Conservation (phyloP, 2,329 filamentous ascomycete species). For the Exophiala bonariae region DNA sequence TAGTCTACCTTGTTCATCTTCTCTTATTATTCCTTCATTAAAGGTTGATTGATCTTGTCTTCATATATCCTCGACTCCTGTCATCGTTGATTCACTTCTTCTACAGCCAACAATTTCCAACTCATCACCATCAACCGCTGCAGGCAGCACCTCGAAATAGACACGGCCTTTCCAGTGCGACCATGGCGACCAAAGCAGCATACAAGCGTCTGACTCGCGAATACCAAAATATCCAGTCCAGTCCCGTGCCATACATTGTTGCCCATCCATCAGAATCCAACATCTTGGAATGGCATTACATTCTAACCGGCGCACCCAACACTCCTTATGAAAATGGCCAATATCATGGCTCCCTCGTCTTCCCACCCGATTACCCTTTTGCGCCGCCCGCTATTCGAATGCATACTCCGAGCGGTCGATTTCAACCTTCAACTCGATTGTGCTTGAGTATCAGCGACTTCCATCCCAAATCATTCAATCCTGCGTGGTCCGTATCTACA, state of each 20-base stretch:
- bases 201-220: constrained; percentile 69
- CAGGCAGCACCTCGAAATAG: too few species aligned
- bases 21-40: too few species aligned
- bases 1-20: too few species aligned
- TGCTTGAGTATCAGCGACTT: constrained; percentile 97
- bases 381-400: constrained; percentile 96
- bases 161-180: constrained; percentile 6
- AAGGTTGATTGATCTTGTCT: too few species aligned
- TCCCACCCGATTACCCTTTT: constrained; percentile 95
- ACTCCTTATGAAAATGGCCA: constrained; percentile 94
- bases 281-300: constrained; percentile 67
- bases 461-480: constrained; percentile 97
- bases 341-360: constrained; percentile 96
- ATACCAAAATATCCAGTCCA: constrained; percentile 66
- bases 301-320: constrained; percentile 79
- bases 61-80: too few species aligned
- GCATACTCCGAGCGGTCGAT: constrained; percentile 95
- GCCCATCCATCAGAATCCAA: constrained; percentile 89
- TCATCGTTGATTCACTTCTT: too few species aligned
- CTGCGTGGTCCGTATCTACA: constrained; percentile 95
- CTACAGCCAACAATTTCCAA: too few species aligned
- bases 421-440: constrained; percentile 86
- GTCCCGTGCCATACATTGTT: constrained; percentile 83
- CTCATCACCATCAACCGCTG: too few species aligned
- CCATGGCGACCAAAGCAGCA: constrained; percentile 71